A percentile compares a stretch with the other conserved stretches of the same genome.
These are phyloP conservation scores for Leavenworthia alabamica DNA, from an alignment of 345 rosid species.

Conservation along the genomic window DNA sequence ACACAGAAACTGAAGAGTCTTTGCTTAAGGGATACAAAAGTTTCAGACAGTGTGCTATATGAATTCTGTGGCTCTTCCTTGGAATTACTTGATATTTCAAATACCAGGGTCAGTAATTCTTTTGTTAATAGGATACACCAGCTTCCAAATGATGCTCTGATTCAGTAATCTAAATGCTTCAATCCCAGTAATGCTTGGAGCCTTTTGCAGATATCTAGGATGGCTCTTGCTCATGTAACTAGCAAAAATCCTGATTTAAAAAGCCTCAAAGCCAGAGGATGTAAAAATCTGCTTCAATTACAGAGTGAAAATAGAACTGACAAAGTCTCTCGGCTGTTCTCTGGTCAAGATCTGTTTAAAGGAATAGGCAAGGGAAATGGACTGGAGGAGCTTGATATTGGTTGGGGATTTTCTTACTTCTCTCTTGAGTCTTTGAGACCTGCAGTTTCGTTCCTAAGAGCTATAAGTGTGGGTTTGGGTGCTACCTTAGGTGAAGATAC, in stretches of 20 bases:
- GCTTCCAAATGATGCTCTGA: background rate
- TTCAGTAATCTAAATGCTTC: background rate
- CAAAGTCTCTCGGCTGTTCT: slow-evolving; percentile 19
- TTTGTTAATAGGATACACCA: background rate
- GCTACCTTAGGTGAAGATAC: slow-evolving; percentile 60
- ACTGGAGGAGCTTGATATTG: slow-evolving; percentile 55
- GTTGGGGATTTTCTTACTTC: slow-evolving; percentile 65
- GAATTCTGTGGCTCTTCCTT: slow-evolving; percentile 57
- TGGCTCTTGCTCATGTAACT: slow-evolving; percentile 46
- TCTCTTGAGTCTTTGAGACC: slow-evolving; percentile 53
- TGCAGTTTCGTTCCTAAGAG: slow-evolving; percentile 41
- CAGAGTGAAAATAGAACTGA: slow-evolving; percentile 21
- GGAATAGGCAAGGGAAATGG: slow-evolving; percentile 40
- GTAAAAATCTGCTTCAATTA: slow-evolving; percentile 45
- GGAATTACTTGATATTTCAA: slow-evolving; percentile 68
- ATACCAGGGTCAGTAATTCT: slow-evolving; percentile 54
- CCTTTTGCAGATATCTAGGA: slow-evolving; percentile 51
- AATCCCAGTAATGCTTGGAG: background rate
- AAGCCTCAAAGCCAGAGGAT: slow-evolving; percentile 58
- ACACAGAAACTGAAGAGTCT: slow-evolving; percentile 49
- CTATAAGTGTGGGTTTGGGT: slow-evolving; percentile 62
- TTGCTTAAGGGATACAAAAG: slow-evolving; percentile 55
- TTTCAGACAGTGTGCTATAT: slow-evolving; percentile 49
- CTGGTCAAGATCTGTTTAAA: slow-evolving; percentile 30
- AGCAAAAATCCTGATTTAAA: slow-evolving; percentile 49